Conservation (phyloP, 176 grass and related monocot species). For the Hordeum vulgare region DNA sequence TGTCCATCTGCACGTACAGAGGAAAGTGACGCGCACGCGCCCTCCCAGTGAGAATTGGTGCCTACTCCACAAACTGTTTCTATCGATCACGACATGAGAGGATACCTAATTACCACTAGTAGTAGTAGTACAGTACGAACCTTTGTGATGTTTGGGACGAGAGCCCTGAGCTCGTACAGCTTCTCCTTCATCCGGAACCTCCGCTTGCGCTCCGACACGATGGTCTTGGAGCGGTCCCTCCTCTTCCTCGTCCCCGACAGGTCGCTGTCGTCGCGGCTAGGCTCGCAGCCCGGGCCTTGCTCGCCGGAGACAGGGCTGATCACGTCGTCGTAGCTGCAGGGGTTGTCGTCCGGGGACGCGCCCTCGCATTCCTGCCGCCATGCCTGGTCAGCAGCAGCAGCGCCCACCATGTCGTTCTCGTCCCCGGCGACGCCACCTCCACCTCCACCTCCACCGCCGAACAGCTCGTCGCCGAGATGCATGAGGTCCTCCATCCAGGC, state of each 20-base stretch:
- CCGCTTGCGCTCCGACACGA: conserved; percentile 81
- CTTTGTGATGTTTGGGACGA: conserved; percentile 97
- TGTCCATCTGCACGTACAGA: conserved; percentile 67
- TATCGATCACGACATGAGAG: background rate
- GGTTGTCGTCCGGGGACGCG: background rate
- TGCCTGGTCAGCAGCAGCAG: background rate
- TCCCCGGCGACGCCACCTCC: background rate
- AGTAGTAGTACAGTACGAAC: background rate
- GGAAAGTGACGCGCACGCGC: too few relatives aligned
- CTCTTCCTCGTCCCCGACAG: conserved; percentile 23
- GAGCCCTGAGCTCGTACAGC: conserved; percentile 80
- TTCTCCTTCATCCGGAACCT: conserved; percentile 93
- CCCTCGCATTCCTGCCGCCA: background rate
- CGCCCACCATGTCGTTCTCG: background rate
- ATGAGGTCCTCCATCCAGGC: conserved; percentile 43
- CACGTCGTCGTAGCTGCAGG: conserved; percentile 17
- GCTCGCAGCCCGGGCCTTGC: background rate
- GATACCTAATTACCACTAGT: background rate
- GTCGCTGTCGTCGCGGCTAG: conserved; percentile 31
- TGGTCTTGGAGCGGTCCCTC: conserved; percentile 83
- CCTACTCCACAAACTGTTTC: too few relatives aligned
- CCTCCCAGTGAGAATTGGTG: background rate
- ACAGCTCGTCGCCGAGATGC: conserved; percentile 38
- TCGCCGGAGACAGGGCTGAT: conserved; percentile 6
- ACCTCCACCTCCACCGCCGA: background rate